Conservation (phyloP, 495 filamentous ascomycete species). For the Hypoxylon intermedium region DNA sequence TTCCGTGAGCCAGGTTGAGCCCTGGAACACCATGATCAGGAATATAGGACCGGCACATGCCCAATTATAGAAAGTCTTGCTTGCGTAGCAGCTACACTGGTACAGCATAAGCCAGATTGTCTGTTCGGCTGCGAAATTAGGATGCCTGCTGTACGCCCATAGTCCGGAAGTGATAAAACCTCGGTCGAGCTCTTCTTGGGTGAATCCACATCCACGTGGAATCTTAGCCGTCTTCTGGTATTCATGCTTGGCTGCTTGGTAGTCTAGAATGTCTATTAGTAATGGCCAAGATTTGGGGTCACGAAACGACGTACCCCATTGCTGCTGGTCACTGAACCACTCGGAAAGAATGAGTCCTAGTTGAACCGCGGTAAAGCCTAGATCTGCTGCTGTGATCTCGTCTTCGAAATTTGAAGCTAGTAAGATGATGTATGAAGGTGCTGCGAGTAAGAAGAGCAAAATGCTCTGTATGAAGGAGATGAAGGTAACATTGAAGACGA, state of each 20-base stretch:
- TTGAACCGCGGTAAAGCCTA: conserved; percentile 69
- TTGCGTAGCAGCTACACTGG: conserved; percentile 80
- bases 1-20: conserved; percentile 87
- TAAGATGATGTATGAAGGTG: conserved; percentile 83
- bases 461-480: conserved; percentile 86
- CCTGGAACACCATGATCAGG: conserved; percentile 84
- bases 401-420: conserved; percentile 53
- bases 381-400: conserved; percentile 63
- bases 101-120: conserved; percentile 88
- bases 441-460: conserved; percentile 74
- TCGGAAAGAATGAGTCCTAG: conserved; percentile 77
- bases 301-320: conserved; percentile 70
- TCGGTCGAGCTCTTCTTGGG: conserved; percentile 81
- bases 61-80: conserved; percentile 78
- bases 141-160: conserved; percentile 86
- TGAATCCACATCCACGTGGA: conserved; percentile 57
- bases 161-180: conserved; percentile 88
- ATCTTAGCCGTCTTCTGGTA: conserved; percentile 78
- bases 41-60: conserved; percentile 70
- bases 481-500: conserved; percentile 85
- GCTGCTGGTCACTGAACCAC: conserved; percentile 87
- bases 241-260: conserved; percentile 77
- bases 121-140: conserved; percentile 94
- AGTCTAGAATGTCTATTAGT: conserved; percentile 58
- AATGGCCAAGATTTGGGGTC: background rate